These are phyloP conservation scores for Penicillium cinerascens DNA, from an alignment of 495 filamentous ascomycete species.

Conservation along the genomic window DNA sequence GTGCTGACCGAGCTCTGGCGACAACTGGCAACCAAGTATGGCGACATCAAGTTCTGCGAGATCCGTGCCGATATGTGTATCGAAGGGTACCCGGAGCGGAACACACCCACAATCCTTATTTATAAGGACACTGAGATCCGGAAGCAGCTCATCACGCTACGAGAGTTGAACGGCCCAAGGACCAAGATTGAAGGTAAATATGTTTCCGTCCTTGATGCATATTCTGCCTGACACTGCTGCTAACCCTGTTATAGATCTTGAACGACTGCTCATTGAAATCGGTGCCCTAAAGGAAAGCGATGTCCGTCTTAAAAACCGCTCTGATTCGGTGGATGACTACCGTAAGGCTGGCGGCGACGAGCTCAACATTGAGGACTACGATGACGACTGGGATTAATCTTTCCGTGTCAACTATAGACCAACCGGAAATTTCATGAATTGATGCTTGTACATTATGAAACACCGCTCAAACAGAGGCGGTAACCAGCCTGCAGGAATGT, in stretches of 20 bases:
- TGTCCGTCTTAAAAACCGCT: slow-evolving; percentile 65
- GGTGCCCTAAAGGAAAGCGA: slow-evolving; percentile 76
- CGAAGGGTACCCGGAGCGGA: slow-evolving; percentile 90
- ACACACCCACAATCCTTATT: slow-evolving; percentile 89
- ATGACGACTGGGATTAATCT: slow-evolving; percentile 75
- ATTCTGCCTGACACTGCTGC: no score
- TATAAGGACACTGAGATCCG: slow-evolving; percentile 90
- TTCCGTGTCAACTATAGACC: not conserved
- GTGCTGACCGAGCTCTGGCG: slow-evolving; percentile 82
- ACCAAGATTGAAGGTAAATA: no score
- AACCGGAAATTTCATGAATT: slow-evolving; percentile 13
- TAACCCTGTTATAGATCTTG: slow-evolving; percentile 65
- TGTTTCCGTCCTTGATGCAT: no score
- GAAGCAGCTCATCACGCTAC: slow-evolving; percentile 81
- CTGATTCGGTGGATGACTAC: slow-evolving; percentile 53
- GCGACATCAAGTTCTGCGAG: slow-evolving; percentile 97
- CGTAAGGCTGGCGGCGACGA: slow-evolving; percentile 47
- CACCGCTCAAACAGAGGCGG: no score
- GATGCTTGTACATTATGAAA: slow-evolving; percentile 23
- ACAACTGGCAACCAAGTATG: slow-evolving; percentile 74
- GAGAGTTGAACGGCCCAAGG: slow-evolving; percentile 65
- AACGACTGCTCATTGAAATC: slow-evolving; percentile 74
- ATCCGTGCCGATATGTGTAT: slow-evolving; percentile 92
- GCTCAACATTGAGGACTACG: slow-evolving; percentile 54
- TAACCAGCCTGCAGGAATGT: no score